These are phyloP conservation scores for Albugo laibachii DNA, from an alignment of 352 stramenopile genomes.

Conservation along the genomic window DNA sequence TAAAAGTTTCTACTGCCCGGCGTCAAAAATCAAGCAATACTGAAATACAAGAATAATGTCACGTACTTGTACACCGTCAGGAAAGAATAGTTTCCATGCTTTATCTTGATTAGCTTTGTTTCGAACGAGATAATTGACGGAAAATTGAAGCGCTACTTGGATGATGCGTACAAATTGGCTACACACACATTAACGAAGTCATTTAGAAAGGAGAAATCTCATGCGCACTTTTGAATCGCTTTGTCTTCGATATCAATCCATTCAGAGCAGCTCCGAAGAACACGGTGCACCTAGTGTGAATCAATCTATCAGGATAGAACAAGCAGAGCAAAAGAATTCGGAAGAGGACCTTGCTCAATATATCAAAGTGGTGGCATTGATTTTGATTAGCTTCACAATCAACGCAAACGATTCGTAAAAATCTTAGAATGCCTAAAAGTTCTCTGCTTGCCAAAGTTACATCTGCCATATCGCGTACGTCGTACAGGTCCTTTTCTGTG, in stretches of 20 bases:
- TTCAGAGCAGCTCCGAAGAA: slow-evolving; percentile 18
- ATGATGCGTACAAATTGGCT: slow-evolving; percentile 25
- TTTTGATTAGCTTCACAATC: slow-evolving; percentile 25
- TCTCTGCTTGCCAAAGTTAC: slow-evolving; percentile 14
- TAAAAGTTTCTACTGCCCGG: slow-evolving; percentile 37
- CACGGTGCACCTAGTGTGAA: slow-evolving; percentile 15
- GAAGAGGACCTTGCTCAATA: slow-evolving; percentile 9
- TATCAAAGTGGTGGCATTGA: slow-evolving; percentile 11
- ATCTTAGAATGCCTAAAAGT: slow-evolving; percentile 18
- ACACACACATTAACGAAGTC: background rate
- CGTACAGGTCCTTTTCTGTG: slow-evolving; percentile 8
- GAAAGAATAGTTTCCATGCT: slow-evolving; percentile 45
- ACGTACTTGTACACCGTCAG: slow-evolving; percentile 38
- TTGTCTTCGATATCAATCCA: slow-evolving; percentile 49
- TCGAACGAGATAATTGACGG: slow-evolving; percentile 36
- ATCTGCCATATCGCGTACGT: slow-evolving; percentile 12
- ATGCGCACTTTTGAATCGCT: slow-evolving; percentile 16
- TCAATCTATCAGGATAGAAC: slow-evolving; percentile 2
- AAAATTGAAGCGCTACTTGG: slow-evolving; percentile 58
- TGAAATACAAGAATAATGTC: background rate
- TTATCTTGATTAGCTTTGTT: slow-evolving; percentile 21
- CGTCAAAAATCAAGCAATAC: background rate
- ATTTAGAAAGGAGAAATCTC: background rate
- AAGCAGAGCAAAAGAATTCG: background rate
- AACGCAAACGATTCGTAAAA: slow-evolving; percentile 52